Evolutionary conservation across 208 protist genomes (phyloP), one percentile per base, ranked within the genome.

Genomic region (Leishmania major): DNA sequence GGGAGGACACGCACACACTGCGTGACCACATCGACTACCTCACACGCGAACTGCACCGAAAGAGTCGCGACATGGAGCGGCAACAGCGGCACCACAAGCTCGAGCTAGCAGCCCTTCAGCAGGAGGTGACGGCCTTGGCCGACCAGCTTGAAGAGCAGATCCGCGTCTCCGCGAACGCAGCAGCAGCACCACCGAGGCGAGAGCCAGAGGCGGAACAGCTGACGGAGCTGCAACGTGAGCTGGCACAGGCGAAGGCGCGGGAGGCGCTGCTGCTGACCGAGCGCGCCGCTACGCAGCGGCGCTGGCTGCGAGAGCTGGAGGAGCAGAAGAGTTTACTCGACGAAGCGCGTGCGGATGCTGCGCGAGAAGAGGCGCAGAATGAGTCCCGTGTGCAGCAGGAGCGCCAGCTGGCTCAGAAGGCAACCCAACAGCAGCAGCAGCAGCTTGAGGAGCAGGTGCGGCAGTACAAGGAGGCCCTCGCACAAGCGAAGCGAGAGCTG

Each of bases 1-100:
- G 73, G 3, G 81, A 89, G 49, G 88, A 91, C 43, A 60, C 77
- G 19, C 76, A 73, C 59, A 84, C 80, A 5, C 69, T 89, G 66
- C 85, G 83, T 17, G 88, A 87, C 51, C 88, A 89, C 81, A 88
- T 91, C 75, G 75, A 67, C 43, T 80, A 89, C 60, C 86, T 91
- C 40, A 85, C 85, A 19, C 47, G 73, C 25, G 83, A 89, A 51
- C 86, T 91, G 62, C 70, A 82, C n/a, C 66, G 67, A 35, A 77
- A 81, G 47, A 59, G 31, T 0, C 75, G 73, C 5, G 78, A 83
- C 40, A 13, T 81, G n/a, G 79, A 79, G 53, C 80, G 81, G 40
- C 82, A 89, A 69, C 77, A 88, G 49, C 78, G 79, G 40, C 72
- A 76, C 62, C 88, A 91, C 83, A 84, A 84, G 62, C 40, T 70